Base-by-base conservation (phyloP, 345 rosid genomes). In the Camelina laxa region DNA sequence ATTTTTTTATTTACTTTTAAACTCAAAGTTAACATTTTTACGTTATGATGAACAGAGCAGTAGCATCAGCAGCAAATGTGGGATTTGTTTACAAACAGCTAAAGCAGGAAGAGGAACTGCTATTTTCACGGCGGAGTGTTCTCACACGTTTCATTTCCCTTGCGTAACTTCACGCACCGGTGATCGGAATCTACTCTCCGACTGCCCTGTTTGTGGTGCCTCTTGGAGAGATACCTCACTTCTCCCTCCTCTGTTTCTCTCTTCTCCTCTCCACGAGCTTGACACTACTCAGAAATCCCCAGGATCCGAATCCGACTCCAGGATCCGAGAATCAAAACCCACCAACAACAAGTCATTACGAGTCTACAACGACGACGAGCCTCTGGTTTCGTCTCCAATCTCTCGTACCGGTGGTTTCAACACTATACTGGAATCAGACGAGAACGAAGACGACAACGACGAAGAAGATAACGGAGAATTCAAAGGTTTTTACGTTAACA, bases 41-140 rank as follows among this genome's bases (percentile, higher is more conserved):
- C 14, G 10, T 53, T 27, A 27, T 30, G 31, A 22, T 20, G 59
- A 70, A 69, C 87, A 87, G 83, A 83, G 78, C 42, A 82, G 78
- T 60, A 22, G 49, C 49, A 45, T 45, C 17, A 45, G 27, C 6
- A 76, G 15, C 53, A 82, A 85, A 76, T 94, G 98, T 56, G 96
- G 90, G 61, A 86, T 94, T 69, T 94, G 98, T 64, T 67, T 75
- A 45, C 90, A 86, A 66, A 83, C 85, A 47, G 87, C 87, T 65
- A 88, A 82, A 81, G 77, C 85, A 15, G 95, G 93, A 5, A 86
- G 86, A 69, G 97, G 96, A 15, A 89, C 91, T 8, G 95, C 94
- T 19, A 87, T 91, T 55, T 87, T 87, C 83, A 94, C 95, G 19
- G 96, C 97, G 14, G 97, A 91, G 71, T 94, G 98, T 65, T 83